phyloP scores from a whole-genome alignment of 352 stramenopile genomes.

The Pythium volutum region DNA sequence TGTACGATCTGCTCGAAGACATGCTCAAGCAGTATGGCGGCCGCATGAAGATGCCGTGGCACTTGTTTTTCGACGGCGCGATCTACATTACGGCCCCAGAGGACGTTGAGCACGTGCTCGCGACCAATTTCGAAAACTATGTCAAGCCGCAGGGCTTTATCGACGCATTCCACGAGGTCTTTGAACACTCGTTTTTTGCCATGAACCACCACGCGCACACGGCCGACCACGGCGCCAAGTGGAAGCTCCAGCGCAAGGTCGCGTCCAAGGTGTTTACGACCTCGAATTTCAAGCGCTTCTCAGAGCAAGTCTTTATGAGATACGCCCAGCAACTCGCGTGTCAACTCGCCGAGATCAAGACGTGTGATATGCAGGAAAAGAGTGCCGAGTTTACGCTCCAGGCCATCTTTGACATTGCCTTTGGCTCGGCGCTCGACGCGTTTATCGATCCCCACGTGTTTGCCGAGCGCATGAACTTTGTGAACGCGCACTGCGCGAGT shows the following conservation, averaged over 20 bases:
- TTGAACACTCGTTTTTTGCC: slow-evolving; percentile 70
- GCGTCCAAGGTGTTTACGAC: slow-evolving; percentile 88
- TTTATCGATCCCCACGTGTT: slow-evolving; percentile 33
- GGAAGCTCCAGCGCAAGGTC: slow-evolving; percentile 75
- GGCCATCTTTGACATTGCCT: slow-evolving; percentile 61
- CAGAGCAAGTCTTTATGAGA: slow-evolving; percentile 44
- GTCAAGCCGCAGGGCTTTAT: slow-evolving; percentile 70
- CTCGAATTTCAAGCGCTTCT: slow-evolving; percentile 46
- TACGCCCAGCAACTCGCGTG: slow-evolving; percentile 29
- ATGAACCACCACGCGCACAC: slow-evolving; percentile 64
- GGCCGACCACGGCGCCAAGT: slow-evolving; percentile 52
- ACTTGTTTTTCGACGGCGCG: slow-evolving; percentile 61
- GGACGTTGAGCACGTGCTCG: slow-evolving; percentile 65
- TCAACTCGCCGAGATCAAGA: slow-evolving; percentile 2
- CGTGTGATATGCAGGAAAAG: slow-evolving; percentile 55
- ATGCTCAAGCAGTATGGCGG: slow-evolving; percentile 39
- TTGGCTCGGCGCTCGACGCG: slow-evolving; percentile 38
- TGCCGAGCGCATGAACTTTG: slow-evolving; percentile 47
- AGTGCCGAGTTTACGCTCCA: slow-evolving; percentile 49
- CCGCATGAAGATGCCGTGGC: slow-evolving; percentile 63
- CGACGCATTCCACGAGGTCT: slow-evolving; percentile 60
- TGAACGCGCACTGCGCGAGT: slow-evolving; percentile 53
- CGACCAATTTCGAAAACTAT: slow-evolving; percentile 68
- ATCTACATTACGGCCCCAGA: slow-evolving; percentile 60
- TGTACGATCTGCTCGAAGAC: slow-evolving; percentile 59